Evolutionary conservation across 1,139 yeast species (phyloP), one percentile per base, ranked within the genome.

Genomic region (Diutina neorugosa): DNA sequence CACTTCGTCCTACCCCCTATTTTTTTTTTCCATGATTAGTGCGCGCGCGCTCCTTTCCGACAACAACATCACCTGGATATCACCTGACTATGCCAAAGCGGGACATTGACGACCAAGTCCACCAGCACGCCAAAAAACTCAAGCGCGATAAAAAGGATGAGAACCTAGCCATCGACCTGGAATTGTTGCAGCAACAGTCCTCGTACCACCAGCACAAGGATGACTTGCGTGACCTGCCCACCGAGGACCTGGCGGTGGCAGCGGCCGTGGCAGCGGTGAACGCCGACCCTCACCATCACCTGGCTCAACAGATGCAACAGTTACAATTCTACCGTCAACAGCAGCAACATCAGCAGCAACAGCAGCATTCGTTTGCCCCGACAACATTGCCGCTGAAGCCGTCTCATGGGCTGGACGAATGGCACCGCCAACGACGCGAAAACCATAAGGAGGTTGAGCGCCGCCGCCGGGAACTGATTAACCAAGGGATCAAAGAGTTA

Each of bases 401-500:
- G 61, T 73, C 62, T 62, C 86, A 82, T 54, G 89, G 89, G 11
- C 71, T 88, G 20, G 94, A 86, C 34, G 96, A 88, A 67, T 90
- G 96, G 96, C 91, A 86, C 65, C 80, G 80, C 60, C 80, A 81
- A 65, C 81, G 97, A 61, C 84, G 87, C 62, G 88, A 87, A 61
- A 91, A 89, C 67, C 99, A 93, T 72, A 93, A 93, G 69, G 98
- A 94, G 69, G 98, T 93, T 34, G 99, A 93, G 71, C 80, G 97
- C 64, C 82, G 98, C 62, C 84, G 99, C 65, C 82, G 99, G 63
- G 97, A 93, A 65, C 82, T 86, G 52, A 93, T 93, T 65, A 93
- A 91, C 69, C 76, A 78, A 53, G 98, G 98, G 12, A 91, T 93
- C 65, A 84, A 84, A 62, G 90, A 84, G 62, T 77, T 93, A 61